Evolutionary conservation across 2,329 filamentous ascomycete genomes (phyloP).

Genomic region (Claviceps paspali): DNA sequence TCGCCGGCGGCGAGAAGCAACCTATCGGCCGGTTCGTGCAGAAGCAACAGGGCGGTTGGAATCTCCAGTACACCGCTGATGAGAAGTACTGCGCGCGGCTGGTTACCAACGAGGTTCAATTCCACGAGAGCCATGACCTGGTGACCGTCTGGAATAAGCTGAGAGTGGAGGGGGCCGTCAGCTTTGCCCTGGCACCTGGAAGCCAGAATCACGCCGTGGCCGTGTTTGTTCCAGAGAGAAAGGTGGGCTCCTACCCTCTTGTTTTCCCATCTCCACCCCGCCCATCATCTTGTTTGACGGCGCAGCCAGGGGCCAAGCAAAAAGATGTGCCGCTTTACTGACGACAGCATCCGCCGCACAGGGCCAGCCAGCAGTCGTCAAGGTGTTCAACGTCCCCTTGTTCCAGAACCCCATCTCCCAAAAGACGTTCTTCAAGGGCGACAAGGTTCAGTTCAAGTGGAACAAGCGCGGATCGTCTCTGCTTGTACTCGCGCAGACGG

Average conservation of each 20-base stretch:
- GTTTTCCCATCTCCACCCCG: background rate
- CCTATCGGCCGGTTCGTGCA: constrained; percentile 86
- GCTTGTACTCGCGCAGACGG: constrained; percentile 90
- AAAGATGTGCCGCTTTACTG: background rate
- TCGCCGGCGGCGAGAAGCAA: constrained; percentile 48
- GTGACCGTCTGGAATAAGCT: constrained; percentile 89
- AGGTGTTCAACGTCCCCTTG: constrained; percentile 84
- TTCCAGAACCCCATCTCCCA: constrained; percentile 76
- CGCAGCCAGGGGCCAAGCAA: too few relatives aligned
- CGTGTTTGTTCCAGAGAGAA: constrained; percentile 88
- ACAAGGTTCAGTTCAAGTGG: constrained; percentile 98
- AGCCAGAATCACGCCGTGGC: constrained; percentile 75
- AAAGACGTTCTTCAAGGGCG: constrained; percentile 98
- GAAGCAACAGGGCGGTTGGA: constrained; percentile 91
- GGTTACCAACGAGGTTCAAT: constrained; percentile 95
- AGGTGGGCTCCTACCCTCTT: constrained; percentile 38
- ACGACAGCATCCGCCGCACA: background rate
- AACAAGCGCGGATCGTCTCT: constrained; percentile 82
- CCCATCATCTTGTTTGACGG: too few relatives aligned
- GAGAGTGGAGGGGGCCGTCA: constrained; percentile 73
- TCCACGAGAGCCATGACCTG: constrained; percentile 81
- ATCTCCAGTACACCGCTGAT: constrained; percentile 88
- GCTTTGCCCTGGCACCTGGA: constrained; percentile 82
- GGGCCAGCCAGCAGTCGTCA: constrained; percentile 87
- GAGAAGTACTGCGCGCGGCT: constrained; percentile 85